These are phyloP conservation scores for Penicillium egyptiacum DNA, from an alignment of 495 filamentous ascomycete genomes.

Conservation along the genomic window DNA sequence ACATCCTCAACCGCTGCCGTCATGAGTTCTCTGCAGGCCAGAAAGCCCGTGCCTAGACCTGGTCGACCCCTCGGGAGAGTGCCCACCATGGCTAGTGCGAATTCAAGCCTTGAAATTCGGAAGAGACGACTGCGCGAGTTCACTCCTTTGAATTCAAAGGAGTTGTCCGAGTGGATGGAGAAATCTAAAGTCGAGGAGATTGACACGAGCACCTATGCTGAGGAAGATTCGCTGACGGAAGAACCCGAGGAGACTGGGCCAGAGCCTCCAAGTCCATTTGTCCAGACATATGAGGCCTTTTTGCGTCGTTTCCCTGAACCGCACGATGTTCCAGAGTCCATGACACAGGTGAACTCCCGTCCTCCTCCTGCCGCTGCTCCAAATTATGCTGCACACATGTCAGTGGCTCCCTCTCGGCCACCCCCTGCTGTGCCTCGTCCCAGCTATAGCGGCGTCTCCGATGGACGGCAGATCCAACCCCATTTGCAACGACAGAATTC, in stretches of 20 bases:
- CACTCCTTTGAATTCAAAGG: slow-evolving; percentile 59
- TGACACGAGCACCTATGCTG: slow-evolving; percentile 44
- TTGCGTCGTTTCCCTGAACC: slow-evolving; percentile 76
- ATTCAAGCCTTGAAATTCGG: slow-evolving; percentile 53
- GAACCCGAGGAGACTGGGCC: slow-evolving; percentile 36
- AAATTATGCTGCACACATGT: slow-evolving; percentile 43
- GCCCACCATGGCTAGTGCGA: slow-evolving; percentile 52
- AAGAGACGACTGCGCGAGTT: slow-evolving; percentile 58
- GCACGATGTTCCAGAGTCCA: slow-evolving; percentile 71
- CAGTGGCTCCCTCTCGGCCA: slow-evolving; percentile 61
- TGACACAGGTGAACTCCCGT: slow-evolving; percentile 50
- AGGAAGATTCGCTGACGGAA: slow-evolving; percentile 40
- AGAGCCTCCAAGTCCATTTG: slow-evolving; percentile 45
- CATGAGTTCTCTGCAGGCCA: slow-evolving; percentile 46
- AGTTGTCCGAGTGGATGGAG: slow-evolving; percentile 61
- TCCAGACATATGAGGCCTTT: slow-evolving; percentile 70
- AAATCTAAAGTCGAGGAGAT: slow-evolving; percentile 56
- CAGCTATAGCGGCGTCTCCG: slow-evolving; percentile 86
- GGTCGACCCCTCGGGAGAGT: slow-evolving; percentile 52
- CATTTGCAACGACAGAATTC: slow-evolving; percentile 48
- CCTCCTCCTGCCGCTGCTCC: slow-evolving; percentile 25
- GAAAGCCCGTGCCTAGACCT: slow-evolving; percentile 35
- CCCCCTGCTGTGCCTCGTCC: slow-evolving; percentile 79
- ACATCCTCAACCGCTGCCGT: slow-evolving; percentile 56
- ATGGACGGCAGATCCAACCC: slow-evolving; percentile 57